Evolutionary conservation across 1,284 basidiomycete species (phyloP).

Genomic region (Apiotrichum akiyoshidainum): DNA sequence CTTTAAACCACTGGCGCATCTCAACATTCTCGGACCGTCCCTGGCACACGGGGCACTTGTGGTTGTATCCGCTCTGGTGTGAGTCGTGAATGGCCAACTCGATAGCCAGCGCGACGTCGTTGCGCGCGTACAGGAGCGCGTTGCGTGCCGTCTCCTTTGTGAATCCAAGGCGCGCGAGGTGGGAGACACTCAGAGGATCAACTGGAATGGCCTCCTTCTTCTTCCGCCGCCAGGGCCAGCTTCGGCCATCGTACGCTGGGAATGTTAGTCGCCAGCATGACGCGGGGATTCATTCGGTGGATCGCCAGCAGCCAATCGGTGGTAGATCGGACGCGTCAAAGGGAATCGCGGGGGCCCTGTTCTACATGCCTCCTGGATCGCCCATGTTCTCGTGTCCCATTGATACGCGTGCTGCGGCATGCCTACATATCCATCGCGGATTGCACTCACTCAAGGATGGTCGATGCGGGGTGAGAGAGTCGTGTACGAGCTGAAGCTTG

Average conservation of each 20-base stretch:
- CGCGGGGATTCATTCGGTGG: too few species aligned
- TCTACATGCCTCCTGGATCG: too few species aligned
- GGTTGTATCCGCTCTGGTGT: neutral
- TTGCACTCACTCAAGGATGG: neutral
- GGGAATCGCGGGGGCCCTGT: too few species aligned
- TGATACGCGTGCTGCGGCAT: too few species aligned
- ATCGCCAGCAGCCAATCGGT: too few species aligned
- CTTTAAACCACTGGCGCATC: slow-evolving; percentile 7
- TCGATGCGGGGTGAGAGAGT: neutral
- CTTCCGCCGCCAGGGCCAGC: neutral
- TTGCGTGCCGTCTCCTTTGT: slow-evolving; percentile 5
- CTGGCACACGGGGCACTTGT: slow-evolving; percentile 5
- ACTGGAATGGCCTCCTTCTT: neutral
- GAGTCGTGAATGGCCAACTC: slow-evolving; percentile 6
- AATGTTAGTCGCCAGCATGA: too few species aligned
- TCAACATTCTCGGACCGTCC: neutral
- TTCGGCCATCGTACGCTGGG: neutral
- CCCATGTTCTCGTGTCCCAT: too few species aligned
- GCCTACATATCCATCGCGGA: too few species aligned
- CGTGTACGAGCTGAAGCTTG: neutral
- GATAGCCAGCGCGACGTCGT: slow-evolving; percentile 4
- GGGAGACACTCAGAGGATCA: slow-evolving; percentile 2
- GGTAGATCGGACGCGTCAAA: too few species aligned
- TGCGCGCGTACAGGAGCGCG: slow-evolving; percentile 7
- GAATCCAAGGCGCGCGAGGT: slow-evolving; percentile 2